Evolutionary conservation across 164 flowering plant species (phyloP), one percentile per base, ranked within the genome.

Genomic region (Annona cherimola): DNA sequence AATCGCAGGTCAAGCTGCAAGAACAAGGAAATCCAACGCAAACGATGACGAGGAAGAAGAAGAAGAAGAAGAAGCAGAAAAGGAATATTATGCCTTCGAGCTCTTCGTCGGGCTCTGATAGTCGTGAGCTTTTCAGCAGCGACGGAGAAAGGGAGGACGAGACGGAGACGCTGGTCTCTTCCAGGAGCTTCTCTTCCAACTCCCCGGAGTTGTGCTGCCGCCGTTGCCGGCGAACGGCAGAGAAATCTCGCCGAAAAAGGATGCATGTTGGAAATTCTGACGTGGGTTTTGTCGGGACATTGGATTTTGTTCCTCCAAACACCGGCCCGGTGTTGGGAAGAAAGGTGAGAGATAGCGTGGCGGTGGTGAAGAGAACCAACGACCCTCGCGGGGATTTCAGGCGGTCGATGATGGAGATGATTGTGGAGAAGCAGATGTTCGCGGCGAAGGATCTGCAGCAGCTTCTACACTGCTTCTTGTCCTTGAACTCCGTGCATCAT

Each of bases 391-490:
- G 75, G 4, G 96, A 91, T 77, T 91, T 91, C 79, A 84, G 88
- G 77, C 80, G 80, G 0, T 91, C 96, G 41, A 91, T 91, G 93
- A 86, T 91, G 84, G 96, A 91, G 79, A 91, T 91, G 96, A 91
- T 91, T 0, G 78, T 88, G 1, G 90, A 89, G 79, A 91, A 84
- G 70, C 85, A 88, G 77, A 88, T 91, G 42, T 84, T 88, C 64
- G 67, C 76, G 1, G 84, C 83, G 0, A 75, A 81, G 61, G 93
- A 84, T 69, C 83, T 91, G 5, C 88, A 91, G 74, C 79, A 84
- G 67, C 84, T 91, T 5, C 73, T 91, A 64, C 86, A 84, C 76
- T 87, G 94, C 74, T 90, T 92, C 76, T 73, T 92, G 54, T 85
- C 86, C 0, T 74, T 92, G 79, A 92, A 92, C 78, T 83, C 89